phyloP scores from a whole-genome alignment of 805 yeast species.

The Lachancea mirantina region DNA sequence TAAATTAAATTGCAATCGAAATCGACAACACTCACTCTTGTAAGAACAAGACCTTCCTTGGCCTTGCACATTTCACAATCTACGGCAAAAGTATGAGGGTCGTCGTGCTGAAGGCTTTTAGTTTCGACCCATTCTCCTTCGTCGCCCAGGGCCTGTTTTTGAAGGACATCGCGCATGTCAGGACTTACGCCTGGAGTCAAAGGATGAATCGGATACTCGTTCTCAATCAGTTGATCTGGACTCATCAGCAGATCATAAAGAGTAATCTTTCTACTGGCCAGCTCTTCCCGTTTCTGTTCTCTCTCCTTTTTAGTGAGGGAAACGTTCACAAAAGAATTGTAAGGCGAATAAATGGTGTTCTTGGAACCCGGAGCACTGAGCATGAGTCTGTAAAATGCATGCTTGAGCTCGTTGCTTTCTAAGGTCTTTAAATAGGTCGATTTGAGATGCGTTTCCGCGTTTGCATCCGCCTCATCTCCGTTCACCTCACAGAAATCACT shows the following conservation, averaged over 20 bases:
- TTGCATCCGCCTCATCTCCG: slow-evolving; percentile 13
- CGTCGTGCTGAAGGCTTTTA: slow-evolving; percentile 43
- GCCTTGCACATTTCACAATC: slow-evolving; percentile 93
- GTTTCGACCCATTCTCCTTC: slow-evolving; percentile 47
- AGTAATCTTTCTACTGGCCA: slow-evolving; percentile 32
- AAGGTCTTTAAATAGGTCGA: slow-evolving; percentile 7
- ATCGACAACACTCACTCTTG: slow-evolving; percentile 72
- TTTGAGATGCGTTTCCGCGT: slow-evolving; percentile 7
- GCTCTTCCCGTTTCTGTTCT: slow-evolving; percentile 29
- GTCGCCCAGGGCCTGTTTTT: slow-evolving; percentile 6
- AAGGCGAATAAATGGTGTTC: slow-evolving; percentile 46
- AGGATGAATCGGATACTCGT: slow-evolving; percentile 59
- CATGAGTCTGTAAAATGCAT: slow-evolving; percentile 33
- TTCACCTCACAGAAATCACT: slow-evolving; percentile 36
- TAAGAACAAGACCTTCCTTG: slow-evolving; percentile 53
- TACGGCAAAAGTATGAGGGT: slow-evolving; percentile 63
- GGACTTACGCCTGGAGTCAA: slow-evolving; percentile 16
- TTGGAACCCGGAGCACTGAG: slow-evolving; percentile 61
- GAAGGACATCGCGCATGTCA: slow-evolving; percentile 10
- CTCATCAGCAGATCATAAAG: slow-evolving; percentile 49
- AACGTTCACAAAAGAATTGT: slow-evolving; percentile 48
- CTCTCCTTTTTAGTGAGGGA: slow-evolving; percentile 53
- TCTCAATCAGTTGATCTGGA: slow-evolving; percentile 39
- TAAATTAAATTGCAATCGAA: slow-evolving; percentile 51
- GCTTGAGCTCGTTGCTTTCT: slow-evolving; percentile 5